Conservation (phyloP, 2,329 filamentous ascomycete genomes). For the Aureobasidium sp. region DNA sequence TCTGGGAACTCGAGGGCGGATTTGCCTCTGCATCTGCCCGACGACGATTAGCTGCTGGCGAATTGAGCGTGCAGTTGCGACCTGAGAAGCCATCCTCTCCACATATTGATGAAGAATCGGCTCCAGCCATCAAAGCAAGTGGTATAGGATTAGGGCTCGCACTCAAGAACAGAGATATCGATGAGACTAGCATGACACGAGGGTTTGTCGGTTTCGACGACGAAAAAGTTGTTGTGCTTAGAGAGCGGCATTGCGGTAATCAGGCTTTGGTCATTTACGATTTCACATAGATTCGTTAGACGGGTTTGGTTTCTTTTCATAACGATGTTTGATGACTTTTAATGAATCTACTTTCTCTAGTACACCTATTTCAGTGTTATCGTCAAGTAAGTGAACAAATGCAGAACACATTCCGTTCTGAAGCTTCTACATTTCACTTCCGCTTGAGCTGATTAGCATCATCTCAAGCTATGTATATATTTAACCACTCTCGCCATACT, state of each 20-base stretch:
- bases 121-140: constrained; percentile 24
- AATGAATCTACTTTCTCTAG: background rate
- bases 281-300: constrained; percentile 53
- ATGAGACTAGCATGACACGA: constrained; percentile 34
- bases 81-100: constrained; percentile 19
- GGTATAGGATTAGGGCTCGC: constrained; percentile 30
- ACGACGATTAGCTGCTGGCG: constrained; percentile 36
- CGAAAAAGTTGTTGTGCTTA: constrained; percentile 80
- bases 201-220: constrained; percentile 84
- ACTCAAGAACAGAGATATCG: constrained; percentile 23
- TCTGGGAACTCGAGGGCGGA: constrained; percentile 83
- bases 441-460: background rate
- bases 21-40: constrained; percentile 41
- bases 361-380: no score
- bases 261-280: constrained; percentile 80
- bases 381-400: no score
- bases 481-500: background rate
- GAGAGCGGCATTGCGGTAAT: constrained; percentile 59
- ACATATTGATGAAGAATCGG: background rate
- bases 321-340: background rate
- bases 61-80: constrained; percentile 47
- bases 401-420: no score
- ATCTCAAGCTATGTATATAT: background rate
- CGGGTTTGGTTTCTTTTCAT: constrained; percentile 17
- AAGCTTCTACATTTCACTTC: no score